Evolutionary conservation across 1,139 yeast species (phyloP), one percentile per base, ranked within the genome.

Genomic region (Blastobotrys buckinghamii): DNA sequence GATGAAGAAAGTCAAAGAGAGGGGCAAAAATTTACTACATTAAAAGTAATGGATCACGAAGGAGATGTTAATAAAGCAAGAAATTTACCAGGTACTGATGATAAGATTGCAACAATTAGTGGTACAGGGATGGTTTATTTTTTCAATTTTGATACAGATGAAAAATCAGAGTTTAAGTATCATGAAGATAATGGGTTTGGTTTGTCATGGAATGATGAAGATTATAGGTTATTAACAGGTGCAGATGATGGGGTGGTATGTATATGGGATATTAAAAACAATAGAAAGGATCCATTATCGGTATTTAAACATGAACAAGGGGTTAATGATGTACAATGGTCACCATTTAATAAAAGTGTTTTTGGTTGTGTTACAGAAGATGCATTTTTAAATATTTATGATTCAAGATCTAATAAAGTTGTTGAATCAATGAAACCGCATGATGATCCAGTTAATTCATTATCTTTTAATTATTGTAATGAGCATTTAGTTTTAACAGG

Each of bases 321-420:
- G 2, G 49, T 50, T 34, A 51, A 50, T 19, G 50, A 47, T 19
- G 47, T 46, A 10, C 44, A 44, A 39, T 48, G 51, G 53, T 46
- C 44, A 19, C 53, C 12, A 52, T 63, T 67, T 42, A 59, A 62
- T 44, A 65, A 72, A 39, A 66, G 71, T 2, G 58, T 84, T 29
- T 81, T 86, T 62, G 95, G 83, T 0, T 79, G 89, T 2, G 90
- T 79, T 10, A 76, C 89, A 8, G 95, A 86, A 63, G 95, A 85
- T 60, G 77, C 76, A 51, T 72, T 79, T 3, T 72, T 89, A 37
- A 79, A 79, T 49, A 69, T 89, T 39, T 84, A 78, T 59, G 97
- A 89, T 61, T 65, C 78, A 24, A 76, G 95, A 59, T 30, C 17
- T 33, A 45, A 30, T 48, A 51, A 22, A 22, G 48, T 59, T 61